These are phyloP conservation scores for Podospora australis DNA, from an alignment of 495 filamentous ascomycete species.

Conservation along the genomic window DNA sequence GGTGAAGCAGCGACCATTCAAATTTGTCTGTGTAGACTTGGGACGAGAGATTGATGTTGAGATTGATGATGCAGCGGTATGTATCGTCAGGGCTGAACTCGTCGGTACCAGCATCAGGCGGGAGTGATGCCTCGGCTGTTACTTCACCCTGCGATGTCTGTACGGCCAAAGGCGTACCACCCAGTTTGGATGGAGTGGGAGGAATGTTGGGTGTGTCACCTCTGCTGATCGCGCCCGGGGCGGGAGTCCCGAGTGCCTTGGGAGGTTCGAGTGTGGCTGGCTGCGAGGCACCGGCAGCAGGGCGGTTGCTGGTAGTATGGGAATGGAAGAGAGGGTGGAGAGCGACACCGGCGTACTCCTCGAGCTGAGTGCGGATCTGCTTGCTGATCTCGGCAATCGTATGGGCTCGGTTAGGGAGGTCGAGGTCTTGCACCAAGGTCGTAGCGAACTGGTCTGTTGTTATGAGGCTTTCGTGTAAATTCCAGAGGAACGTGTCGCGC, in stretches of 20 bases:
- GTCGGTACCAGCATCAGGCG: constrained; percentile 14
- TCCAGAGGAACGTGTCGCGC: constrained; percentile 95
- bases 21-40: constrained; percentile 95
- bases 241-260: constrained; percentile 43
- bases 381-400: constrained; percentile 76
- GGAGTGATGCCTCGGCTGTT: constrained; percentile 21
- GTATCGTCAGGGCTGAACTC: constrained; percentile 74
- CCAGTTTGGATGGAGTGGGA: constrained; percentile 26
- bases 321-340: constrained; percentile 85
- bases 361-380: constrained; percentile 89
- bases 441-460: constrained; percentile 94
- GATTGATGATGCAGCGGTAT: constrained; percentile 80
- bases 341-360: constrained; percentile 93
- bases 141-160: constrained; percentile 23
- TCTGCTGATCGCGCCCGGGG: constrained; percentile 28
- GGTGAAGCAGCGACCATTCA: constrained; percentile 94
- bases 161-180: constrained; percentile 13
- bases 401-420: constrained; percentile 67
- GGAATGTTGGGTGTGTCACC: constrained; percentile 41
- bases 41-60: constrained; percentile 90
- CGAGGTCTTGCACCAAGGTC: constrained; percentile 86
- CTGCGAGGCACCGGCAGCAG: constrained; percentile 30
- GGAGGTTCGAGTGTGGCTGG: too few species aligned
- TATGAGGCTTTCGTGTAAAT: constrained; percentile 86
- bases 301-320: constrained; percentile 35